phyloP scores from a whole-genome alignment of 345 rosid species.

The Salix viminalis region DNA sequence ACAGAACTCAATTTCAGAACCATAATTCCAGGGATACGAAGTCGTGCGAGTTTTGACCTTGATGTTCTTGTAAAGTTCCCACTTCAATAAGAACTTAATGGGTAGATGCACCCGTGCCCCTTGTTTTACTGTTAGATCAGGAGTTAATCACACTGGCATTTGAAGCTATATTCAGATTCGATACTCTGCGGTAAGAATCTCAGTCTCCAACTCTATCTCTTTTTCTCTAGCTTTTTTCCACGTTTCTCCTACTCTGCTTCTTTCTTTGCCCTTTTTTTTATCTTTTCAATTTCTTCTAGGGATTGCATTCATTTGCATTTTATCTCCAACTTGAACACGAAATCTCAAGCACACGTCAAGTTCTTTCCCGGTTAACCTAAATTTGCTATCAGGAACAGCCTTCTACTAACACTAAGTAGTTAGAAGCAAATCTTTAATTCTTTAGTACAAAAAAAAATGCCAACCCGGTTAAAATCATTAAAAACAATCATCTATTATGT shows the following conservation, averaged over 20 bases:
- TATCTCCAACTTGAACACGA: neutral
- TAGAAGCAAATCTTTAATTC: neutral
- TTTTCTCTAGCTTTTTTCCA: neutral
- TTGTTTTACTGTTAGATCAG: constrained; percentile 16
- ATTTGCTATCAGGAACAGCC: neutral
- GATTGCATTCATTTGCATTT: neutral
- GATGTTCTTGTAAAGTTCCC: constrained; percentile 4
- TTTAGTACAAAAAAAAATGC: neutral
- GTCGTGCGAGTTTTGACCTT: neutral
- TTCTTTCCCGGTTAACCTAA: neutral
- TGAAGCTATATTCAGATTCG: neutral
- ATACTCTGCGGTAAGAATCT: neutral
- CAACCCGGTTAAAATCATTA: neutral
- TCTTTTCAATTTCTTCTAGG: neutral
- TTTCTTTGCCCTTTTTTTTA: neutral
- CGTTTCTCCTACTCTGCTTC: neutral
- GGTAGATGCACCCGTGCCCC: constrained; percentile 16
- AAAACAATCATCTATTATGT: neutral
- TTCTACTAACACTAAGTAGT: neutral
- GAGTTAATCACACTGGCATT: neutral
- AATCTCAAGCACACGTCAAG: neutral
- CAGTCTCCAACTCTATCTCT: neutral
- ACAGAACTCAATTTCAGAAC: constrained; percentile 16
- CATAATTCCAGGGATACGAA: neutral
- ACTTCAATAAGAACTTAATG: constrained; percentile 18